Conservation (phyloP, 495 filamentous ascomycete genomes). For the Endocarpon pusillum region DNA sequence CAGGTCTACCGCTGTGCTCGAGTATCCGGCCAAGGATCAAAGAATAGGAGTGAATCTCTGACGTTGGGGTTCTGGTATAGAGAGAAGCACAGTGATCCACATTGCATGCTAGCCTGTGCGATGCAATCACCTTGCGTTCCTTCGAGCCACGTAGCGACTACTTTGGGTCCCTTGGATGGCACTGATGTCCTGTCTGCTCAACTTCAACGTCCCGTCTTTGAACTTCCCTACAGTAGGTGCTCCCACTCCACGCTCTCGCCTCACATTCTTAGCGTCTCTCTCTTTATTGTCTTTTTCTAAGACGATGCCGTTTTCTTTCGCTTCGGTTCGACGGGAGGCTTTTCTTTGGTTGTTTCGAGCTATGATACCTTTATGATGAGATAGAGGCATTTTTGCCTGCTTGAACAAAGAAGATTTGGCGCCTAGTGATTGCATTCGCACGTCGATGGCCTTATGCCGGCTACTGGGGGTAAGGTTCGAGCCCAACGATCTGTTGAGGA, state of each 20-base stretch:
- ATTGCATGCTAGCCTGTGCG: too few relatives aligned
- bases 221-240: conserved; percentile 66
- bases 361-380: conserved; percentile 61
- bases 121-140: too few relatives aligned
- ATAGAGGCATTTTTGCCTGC: conserved; percentile 72
- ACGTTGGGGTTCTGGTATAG: too few relatives aligned
- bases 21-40: too few relatives aligned
- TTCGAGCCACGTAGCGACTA: conserved; percentile 23
- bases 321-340: conserved; percentile 52
- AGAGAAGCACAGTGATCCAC: too few relatives aligned
- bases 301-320: conserved; percentile 78
- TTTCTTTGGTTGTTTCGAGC: conserved; percentile 47
- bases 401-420: conserved; percentile 53
- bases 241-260: conserved; percentile 49
- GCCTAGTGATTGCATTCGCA: conserved; percentile 65
- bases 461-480: conserved; percentile 42
- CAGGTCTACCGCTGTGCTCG: too few relatives aligned
- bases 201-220: conserved; percentile 55
- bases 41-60: too few relatives aligned
- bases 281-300: conserved; percentile 44
- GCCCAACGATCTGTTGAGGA: conserved; percentile 45
- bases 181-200: conserved; percentile 60
- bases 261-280: conserved; percentile 23
- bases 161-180: conserved; percentile 34
- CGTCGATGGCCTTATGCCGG: conserved; percentile 59